phyloP scores from a whole-genome alignment of 202 grass and related monocot genomes.

The Thinopyrum obtusiflorum region DNA sequence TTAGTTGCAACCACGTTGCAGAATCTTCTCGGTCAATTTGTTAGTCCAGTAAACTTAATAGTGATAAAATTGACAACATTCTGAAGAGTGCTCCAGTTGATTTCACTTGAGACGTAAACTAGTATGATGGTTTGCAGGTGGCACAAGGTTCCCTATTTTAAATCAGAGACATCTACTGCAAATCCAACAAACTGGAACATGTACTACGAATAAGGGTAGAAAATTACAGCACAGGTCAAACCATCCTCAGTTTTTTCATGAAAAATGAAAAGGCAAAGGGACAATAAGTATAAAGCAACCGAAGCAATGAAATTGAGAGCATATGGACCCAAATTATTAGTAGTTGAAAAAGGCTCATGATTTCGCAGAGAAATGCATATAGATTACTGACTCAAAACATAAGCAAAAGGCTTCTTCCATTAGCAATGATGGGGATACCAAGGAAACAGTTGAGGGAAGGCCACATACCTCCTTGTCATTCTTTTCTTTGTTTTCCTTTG shows the following conservation, averaged over 20 bases:
- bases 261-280: neutral
- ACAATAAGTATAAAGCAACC: neutral
- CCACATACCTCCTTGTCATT: conserved; percentile 77
- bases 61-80: neutral
- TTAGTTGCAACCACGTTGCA: neutral
- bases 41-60: neutral
- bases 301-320: neutral
- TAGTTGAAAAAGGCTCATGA: neutral
- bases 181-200: neutral
- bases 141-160: neutral
- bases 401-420: conserved; percentile 1
- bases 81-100: neutral
- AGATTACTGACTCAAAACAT: neutral
- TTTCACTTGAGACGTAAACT: neutral
- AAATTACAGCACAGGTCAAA: conserved; percentile 1
- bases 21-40: neutral
- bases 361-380: neutral
- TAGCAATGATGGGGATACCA: neutral
- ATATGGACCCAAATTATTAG: neutral
- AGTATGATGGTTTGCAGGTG: neutral
- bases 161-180: neutral
- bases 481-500: conserved; percentile 85
- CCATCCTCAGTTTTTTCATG: neutral
- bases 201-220: neutral
- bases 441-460: neutral